Evolutionary conservation across 495 filamentous ascomycete species (phyloP).

Genomic region (Penicillium maclennaniae): DNA sequence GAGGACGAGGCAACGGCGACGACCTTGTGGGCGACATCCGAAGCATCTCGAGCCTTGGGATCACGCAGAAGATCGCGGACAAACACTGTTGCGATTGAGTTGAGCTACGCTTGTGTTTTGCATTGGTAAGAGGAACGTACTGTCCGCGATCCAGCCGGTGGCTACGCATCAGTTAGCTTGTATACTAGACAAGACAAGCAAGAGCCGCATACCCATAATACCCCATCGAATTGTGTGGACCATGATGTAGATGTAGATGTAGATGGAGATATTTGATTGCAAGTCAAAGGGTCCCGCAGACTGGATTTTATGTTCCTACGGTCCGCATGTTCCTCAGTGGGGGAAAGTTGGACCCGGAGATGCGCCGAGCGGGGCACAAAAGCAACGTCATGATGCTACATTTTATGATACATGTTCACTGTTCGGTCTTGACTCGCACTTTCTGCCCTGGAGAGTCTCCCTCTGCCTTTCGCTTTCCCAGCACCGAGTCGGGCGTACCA

Average conservation of each 20-base stretch:
- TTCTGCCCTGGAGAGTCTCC: conserved; percentile 39
- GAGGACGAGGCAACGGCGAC: conserved; percentile 80
- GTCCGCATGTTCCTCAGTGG: neutral
- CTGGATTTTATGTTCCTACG: neutral
- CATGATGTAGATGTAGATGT: conserved; percentile 23
- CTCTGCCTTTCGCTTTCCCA: conserved; percentile 76
- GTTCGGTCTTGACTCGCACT: conserved; percentile 42
- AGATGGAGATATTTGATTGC: too few relatives aligned
- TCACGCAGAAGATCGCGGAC: conserved; percentile 77
- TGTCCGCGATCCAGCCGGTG: conserved; percentile 74
- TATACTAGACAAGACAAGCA: neutral
- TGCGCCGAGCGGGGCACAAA: conserved; percentile 32
- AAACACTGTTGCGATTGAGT: conserved; percentile 54
- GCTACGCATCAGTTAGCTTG: conserved; percentile 39
- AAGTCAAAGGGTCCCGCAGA: neutral
- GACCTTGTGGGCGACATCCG: conserved; percentile 74
- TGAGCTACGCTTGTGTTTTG: neutral
- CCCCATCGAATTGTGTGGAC: conserved; percentile 67
- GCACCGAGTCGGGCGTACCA: conserved; percentile 60
- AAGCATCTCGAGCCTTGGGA: conserved; percentile 64
- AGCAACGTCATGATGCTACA: conserved; percentile 17
- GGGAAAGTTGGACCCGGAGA: conserved; percentile 16
- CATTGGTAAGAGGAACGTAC: conserved; percentile 36
- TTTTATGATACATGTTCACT: conserved; percentile 17
- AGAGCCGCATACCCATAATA: conserved; percentile 56